phyloP scores from a whole-genome alignment of 2,329 filamentous ascomycete genomes.

The Aureobasidium leucospermi region DNA sequence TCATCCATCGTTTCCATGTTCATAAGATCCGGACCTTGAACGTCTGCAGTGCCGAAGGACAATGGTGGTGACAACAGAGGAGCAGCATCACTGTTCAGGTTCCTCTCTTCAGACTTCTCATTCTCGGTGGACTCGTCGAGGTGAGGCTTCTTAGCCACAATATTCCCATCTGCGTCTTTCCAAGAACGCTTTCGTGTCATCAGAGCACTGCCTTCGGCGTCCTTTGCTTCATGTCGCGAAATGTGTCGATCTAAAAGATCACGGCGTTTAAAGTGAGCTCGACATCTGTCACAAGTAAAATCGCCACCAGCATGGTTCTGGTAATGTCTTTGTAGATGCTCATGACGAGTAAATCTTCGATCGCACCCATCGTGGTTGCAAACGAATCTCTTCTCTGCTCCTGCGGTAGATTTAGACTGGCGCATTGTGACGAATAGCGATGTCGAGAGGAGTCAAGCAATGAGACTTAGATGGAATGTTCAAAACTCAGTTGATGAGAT shows the following conservation, averaged over 20 bases:
- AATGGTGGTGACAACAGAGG: conserved; percentile 1
- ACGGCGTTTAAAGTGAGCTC: conserved; percentile 53
- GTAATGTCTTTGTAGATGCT: conserved; percentile 52
- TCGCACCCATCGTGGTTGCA: conserved; percentile 43
- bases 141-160: conserved; percentile 40
- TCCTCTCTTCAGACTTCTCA: neutral
- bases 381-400: conserved; percentile 25
- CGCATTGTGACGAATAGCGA: neutral
- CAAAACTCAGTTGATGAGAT: neutral
- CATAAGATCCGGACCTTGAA: neutral
- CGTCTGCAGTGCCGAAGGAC: neutral
- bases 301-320: conserved; percentile 50
- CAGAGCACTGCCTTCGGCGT: conserved; percentile 49
- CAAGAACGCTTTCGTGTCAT: conserved; percentile 51
- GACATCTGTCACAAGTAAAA: conserved; percentile 52
- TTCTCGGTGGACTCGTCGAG: conserved; percentile 15
- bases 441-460: neutral
- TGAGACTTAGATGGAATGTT: no score
- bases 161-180: conserved; percentile 47
- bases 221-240: conserved; percentile 45
- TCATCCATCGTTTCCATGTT: neutral
- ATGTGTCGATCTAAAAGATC: conserved; percentile 58
- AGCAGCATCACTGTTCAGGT: neutral
- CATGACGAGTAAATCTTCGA: conserved; percentile 47
- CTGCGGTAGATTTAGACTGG: neutral